These are phyloP conservation scores for Colletotrichum tamarilloi DNA, from an alignment of 2,329 filamentous ascomycete species.

Conservation along the genomic window DNA sequence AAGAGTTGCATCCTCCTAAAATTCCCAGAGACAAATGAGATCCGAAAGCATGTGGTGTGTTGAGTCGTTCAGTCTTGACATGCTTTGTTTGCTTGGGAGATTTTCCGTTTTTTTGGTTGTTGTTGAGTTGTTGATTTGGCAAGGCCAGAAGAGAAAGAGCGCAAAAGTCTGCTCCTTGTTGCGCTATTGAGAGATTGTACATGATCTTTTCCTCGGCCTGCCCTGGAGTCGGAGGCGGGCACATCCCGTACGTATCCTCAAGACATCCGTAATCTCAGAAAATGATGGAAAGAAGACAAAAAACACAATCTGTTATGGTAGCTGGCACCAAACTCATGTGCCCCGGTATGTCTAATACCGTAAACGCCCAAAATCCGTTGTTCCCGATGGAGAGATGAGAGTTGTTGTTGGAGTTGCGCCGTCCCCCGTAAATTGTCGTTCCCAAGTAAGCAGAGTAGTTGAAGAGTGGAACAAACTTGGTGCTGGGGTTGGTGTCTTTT, in stretches of 20 bases:
- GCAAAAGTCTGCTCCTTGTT: slow-evolving; percentile 19
- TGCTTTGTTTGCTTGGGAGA: slow-evolving; percentile 28
- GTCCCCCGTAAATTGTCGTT: slow-evolving; percentile 6
- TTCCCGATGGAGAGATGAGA: slow-evolving; percentile 20
- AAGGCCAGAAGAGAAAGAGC: slow-evolving; percentile 1
- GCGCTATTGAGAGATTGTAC: background rate
- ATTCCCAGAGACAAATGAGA: slow-evolving; percentile 23
- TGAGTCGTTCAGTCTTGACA: slow-evolving; percentile 28
- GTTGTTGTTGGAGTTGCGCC: slow-evolving; percentile 25
- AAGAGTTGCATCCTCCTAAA: slow-evolving; percentile 5
- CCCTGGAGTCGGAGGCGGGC: slow-evolving; percentile 31
- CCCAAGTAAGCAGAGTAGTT: slow-evolving; percentile 30
- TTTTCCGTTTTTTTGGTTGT: slow-evolving; percentile 18
- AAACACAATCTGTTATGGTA: slow-evolving; percentile 32
- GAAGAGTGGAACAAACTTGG: slow-evolving; percentile 22
- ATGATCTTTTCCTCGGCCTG: slow-evolving; percentile 24
- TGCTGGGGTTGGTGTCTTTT: slow-evolving; percentile 16
- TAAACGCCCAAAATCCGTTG: slow-evolving; percentile 26
- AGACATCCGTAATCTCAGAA: slow-evolving; percentile 28
- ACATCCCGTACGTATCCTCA: slow-evolving; percentile 17
- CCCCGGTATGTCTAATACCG: slow-evolving; percentile 30
- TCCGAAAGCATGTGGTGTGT: slow-evolving; percentile 44
- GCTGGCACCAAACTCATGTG: slow-evolving; percentile 22
- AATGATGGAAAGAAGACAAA: slow-evolving; percentile 11
- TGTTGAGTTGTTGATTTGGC: slow-evolving; percentile 2